Conservation (phyloP, 2,329 filamentous ascomycete species). For the Ceratocystis eucalypticola region DNA sequence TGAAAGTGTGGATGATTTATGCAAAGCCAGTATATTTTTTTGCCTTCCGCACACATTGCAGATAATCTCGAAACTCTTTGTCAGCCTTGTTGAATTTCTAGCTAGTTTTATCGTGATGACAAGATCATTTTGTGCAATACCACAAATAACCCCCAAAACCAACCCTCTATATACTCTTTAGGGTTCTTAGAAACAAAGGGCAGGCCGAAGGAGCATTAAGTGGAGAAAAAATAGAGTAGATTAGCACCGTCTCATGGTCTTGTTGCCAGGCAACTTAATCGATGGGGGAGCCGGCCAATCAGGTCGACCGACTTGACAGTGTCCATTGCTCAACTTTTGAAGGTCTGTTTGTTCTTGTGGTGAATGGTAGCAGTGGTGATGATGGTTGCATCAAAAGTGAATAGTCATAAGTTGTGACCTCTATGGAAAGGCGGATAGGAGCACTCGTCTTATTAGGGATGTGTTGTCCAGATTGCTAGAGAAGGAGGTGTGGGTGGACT, state of each 20-base stretch:
- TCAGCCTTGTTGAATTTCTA: neutral
- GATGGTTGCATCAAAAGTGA: too few species aligned
- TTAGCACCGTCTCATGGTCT: neutral
- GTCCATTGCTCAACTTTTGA: neutral
- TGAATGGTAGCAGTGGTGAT: too few species aligned
- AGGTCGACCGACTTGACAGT: neutral
- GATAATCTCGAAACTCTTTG: neutral
- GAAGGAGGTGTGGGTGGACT: too few species aligned
- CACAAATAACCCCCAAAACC: neutral
- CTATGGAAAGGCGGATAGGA: too few species aligned
- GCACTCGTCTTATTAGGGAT: too few species aligned
- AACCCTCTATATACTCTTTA: neutral
- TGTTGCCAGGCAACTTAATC: conserved; percentile 2
- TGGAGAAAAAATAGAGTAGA: neutral
- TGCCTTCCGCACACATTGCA: neutral
- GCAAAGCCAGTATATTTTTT: neutral
- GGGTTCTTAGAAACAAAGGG: neutral
- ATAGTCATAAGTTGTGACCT: too few species aligned
- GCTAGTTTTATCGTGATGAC: too few species aligned
- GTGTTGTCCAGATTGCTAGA: too few species aligned
- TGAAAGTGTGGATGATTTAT: neutral
- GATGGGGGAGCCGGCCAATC: neutral
- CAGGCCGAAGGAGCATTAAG: neutral
- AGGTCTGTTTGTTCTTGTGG: neutral
- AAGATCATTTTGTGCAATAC: too few species aligned